phyloP scores from a whole-genome alignment of 169 alveolate species.

The Cytauxzoon felis region DNA sequence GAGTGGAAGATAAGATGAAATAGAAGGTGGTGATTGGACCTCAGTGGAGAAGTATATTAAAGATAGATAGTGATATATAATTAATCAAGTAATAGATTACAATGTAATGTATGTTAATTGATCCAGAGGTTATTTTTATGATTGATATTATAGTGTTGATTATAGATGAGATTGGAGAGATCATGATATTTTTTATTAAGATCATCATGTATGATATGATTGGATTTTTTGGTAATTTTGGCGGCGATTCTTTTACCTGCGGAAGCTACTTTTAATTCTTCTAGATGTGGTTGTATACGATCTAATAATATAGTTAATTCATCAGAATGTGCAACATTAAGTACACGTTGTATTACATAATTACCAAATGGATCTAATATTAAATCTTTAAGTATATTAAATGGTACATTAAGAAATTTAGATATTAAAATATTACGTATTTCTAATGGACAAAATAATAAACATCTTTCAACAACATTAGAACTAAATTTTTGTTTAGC shows the following conservation, averaged over 20 bases:
- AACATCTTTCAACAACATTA: slow-evolving; percentile 88
- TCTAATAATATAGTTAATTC: slow-evolving; percentile 61
- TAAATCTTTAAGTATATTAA: slow-evolving; percentile 61
- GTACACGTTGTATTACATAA: slow-evolving; percentile 76
- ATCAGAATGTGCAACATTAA: slow-evolving; percentile 70
- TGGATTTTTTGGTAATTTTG: slow-evolving; percentile 65
- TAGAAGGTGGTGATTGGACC: no score
- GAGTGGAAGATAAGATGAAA: no score
- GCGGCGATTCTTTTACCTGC: slow-evolving; percentile 78
- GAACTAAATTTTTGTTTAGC: slow-evolving; percentile 90
- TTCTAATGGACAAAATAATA: slow-evolving; percentile 62
- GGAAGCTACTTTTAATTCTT: slow-evolving; percentile 64
- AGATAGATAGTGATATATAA: no score
- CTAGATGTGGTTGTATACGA: slow-evolving; percentile 68
- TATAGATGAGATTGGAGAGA: no score
- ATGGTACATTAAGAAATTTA: slow-evolving; percentile 67
- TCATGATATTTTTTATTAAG: neutral
- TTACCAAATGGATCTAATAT: slow-evolving; percentile 80
- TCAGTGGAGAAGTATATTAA: no score
- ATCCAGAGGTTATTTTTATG: no score
- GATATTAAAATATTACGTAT: slow-evolving; percentile 56
- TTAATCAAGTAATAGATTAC: no score
- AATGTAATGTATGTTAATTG: no score
- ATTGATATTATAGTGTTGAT: no score
- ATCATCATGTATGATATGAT: neutral